Percentiles rank a stretch among this genome's conserved stretches.
Conservation (phyloP, 1,284 basidiomycete genomes). For the Moesziomyces sp. region DNA sequence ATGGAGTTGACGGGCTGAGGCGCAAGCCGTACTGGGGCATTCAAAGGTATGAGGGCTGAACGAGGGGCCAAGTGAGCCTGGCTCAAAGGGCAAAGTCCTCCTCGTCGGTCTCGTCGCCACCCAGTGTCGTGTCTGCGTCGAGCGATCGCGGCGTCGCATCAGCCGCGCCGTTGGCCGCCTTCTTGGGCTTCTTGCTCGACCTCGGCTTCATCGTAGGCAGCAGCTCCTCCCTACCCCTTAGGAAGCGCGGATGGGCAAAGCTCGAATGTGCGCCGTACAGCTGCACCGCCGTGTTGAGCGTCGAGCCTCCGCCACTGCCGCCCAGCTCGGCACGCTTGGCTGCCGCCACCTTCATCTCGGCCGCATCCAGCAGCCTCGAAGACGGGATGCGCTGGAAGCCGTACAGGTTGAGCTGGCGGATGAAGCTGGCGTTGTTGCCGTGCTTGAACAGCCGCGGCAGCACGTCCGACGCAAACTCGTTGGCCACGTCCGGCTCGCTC, state of each 20-base stretch:
- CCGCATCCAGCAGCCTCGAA: slow-evolving; percentile 58
- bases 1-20: too few species aligned
- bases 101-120: slow-evolving; percentile 51
- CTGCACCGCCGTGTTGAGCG: slow-evolving; percentile 62
- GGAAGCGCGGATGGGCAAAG: slow-evolving; percentile 66
- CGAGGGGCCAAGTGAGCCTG: background rate
- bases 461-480: slow-evolving; percentile 65
- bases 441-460: slow-evolving; percentile 66
- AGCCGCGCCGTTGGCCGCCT: slow-evolving; percentile 14
- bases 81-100: slow-evolving; percentile 42
- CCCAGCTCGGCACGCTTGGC: slow-evolving; percentile 36
- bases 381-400: slow-evolving; percentile 66
- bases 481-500: slow-evolving; percentile 61
- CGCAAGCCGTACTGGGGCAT: background rate
- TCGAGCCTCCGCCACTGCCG: slow-evolving; percentile 16
- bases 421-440: slow-evolving; percentile 66
- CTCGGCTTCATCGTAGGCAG: slow-evolving; percentile 66
- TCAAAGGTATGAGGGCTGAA: background rate
- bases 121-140: slow-evolving; percentile 28
- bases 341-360: slow-evolving; percentile 58
- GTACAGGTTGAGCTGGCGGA: slow-evolving; percentile 66
- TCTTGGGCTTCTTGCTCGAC: slow-evolving; percentile 66
- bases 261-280: slow-evolving; percentile 65
- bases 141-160: slow-evolving; percentile 15
- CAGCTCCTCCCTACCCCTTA: slow-evolving; percentile 58